phyloP scores from a whole-genome alignment of 208 protist species.

The Acanthamoeba culbertsoni region DNA sequence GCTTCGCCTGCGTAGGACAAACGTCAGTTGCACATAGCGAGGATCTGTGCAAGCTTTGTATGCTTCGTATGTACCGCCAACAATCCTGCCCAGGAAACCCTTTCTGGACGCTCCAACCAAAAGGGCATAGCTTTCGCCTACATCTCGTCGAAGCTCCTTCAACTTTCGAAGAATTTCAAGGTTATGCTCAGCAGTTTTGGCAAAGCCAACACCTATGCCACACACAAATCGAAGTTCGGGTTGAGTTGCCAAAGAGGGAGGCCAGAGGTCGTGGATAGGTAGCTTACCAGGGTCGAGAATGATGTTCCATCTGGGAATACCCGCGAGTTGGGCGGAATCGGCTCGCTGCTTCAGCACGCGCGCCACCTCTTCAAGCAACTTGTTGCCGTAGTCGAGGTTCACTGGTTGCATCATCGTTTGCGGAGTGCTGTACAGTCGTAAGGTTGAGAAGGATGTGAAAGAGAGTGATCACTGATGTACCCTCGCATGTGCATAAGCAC shows the following conservation, averaged over 20 bases:
- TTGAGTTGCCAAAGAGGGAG: neutral
- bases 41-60: neutral
- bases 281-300: constrained; percentile 72
- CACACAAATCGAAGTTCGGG: neutral
- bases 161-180: constrained; percentile 51
- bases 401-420: constrained; percentile 42
- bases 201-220: constrained; percentile 68
- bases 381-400: neutral
- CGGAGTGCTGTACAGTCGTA: neutral
- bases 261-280: neutral
- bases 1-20: neutral
- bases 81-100: constrained; percentile 69
- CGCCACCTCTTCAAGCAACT: neutral
- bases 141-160: neutral
- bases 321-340: constrained; percentile 31
- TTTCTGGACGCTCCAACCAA: constrained; percentile 75
- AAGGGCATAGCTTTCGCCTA: constrained; percentile 50
- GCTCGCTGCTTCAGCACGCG: constrained; percentile 62
- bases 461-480: neutral
- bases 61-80: neutral
- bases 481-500: constrained; percentile 68
- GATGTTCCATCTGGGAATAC: constrained; percentile 74
- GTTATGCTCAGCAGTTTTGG: constrained; percentile 70
- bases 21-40: neutral
- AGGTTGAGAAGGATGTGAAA: neutral